Conservation (phyloP, 2,329 filamentous ascomycete genomes). For the Apiospora aurea region DNA sequence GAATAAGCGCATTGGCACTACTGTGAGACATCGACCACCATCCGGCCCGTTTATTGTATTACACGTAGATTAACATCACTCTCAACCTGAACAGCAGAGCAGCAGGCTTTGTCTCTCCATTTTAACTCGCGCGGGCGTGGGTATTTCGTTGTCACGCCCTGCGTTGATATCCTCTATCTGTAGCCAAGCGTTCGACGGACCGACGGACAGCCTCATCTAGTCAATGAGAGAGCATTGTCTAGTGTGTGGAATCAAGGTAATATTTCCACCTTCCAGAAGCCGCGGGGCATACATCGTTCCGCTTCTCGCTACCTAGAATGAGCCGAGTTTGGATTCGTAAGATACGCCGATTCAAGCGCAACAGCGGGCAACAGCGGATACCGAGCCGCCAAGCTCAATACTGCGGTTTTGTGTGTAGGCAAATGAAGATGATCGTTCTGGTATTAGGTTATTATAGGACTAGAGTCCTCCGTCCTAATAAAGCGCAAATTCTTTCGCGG, state of each 20-base stretch:
- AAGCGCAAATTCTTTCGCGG: neutral
- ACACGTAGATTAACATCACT: neutral
- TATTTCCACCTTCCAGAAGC: neutral
- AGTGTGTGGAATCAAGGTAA: neutral
- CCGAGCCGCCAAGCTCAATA: neutral
- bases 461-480: neutral
- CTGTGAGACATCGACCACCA: neutral
- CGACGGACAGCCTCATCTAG: neutral
- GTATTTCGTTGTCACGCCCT: neutral
- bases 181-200: neutral
- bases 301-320: neutral
- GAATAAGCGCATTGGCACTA: slow-evolving; percentile 1
- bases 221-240: neutral
- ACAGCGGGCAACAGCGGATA: neutral
- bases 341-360: slow-evolving; percentile 4
- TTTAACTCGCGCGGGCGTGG: neutral
- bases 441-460: neutral
- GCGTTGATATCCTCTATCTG: neutral
- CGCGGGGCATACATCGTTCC: neutral
- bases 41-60: neutral
- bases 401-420: neutral
- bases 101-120: neutral
- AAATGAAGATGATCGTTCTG: neutral
- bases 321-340: neutral
- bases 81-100: neutral